These are phyloP conservation scores for Phycomyces nitens DNA, from an alignment of 192 early-diverging fungal genomes.

Conservation along the genomic window DNA sequence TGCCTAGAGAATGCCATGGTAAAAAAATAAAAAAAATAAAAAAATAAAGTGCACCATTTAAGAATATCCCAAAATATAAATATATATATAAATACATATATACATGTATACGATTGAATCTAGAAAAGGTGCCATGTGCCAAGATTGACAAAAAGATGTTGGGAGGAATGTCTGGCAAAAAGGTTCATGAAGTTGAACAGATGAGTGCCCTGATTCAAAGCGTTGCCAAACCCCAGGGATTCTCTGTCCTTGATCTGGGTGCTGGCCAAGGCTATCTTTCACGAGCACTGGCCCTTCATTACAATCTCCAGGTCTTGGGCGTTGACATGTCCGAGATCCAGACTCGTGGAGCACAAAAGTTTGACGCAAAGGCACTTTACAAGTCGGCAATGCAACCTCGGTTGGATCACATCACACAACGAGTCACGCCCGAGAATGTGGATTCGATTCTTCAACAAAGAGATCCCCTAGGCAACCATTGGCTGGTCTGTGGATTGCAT, in stretches of 20 bases:
- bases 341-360: slow-evolving; percentile 63
- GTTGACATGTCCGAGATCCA: slow-evolving; percentile 67
- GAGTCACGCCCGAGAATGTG: slow-evolving; percentile 43
- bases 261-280: slow-evolving; percentile 77
- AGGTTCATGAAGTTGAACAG: slow-evolving; percentile 63
- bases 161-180: slow-evolving; percentile 70
- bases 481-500: slow-evolving; percentile 80
- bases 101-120: too few species aligned
- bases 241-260: slow-evolving; percentile 65
- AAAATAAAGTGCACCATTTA: too few species aligned
- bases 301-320: slow-evolving; percentile 60
- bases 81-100: too few species aligned
- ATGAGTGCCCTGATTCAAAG: slow-evolving; percentile 54
- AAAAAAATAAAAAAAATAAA: too few species aligned
- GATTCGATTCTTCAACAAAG: slow-evolving; percentile 33
- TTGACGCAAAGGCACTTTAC: slow-evolving; percentile 50
- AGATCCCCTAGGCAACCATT: slow-evolving; percentile 30
- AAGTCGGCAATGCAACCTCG: slow-evolving; percentile 21
- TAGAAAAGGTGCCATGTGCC: not conserved
- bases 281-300: slow-evolving; percentile 60
- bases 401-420: slow-evolving; percentile 43
- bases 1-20: slow-evolving; percentile 28
- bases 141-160: slow-evolving; percentile 50
- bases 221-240: slow-evolving; percentile 40
- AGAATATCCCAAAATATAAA: too few species aligned